phyloP scores from a whole-genome alignment of 768 basidiomycete species.

The Amanita pseudoporphyria region DNA sequence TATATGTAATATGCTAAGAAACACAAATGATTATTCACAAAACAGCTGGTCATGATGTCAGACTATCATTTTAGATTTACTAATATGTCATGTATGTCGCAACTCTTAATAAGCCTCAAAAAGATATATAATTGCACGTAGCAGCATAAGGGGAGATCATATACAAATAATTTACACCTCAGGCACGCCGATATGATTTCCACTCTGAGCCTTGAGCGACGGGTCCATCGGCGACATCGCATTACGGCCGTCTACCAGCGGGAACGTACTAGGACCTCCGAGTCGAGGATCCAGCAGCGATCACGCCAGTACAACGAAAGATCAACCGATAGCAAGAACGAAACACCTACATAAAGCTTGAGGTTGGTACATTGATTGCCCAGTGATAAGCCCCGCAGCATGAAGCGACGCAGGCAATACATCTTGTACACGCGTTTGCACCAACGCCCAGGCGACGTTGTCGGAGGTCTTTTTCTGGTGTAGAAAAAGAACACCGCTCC shows the following conservation, averaged over 20 bases:
- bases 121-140: too few relatives aligned
- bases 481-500: constrained; percentile 30
- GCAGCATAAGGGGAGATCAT: background rate
- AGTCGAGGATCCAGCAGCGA: background rate
- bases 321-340: background rate
- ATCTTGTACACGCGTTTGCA: background rate
- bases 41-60: too few relatives aligned
- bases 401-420: background rate
- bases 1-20: background rate
- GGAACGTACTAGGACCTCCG: constrained; percentile 5
- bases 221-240: background rate
- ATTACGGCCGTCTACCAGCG: background rate
- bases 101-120: background rate
- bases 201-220: background rate
- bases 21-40: too few relatives aligned
- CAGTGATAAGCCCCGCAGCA: background rate
- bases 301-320: background rate
- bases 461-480: constrained; percentile 19
- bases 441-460: background rate
- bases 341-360: background rate
- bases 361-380: background rate
- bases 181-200: background rate
- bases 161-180: background rate
- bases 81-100: too few relatives aligned
- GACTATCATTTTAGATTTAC: background rate